Conservation (phyloP, 108 stramenopile species). For the Pseudonitzschia multiseries region DNA sequence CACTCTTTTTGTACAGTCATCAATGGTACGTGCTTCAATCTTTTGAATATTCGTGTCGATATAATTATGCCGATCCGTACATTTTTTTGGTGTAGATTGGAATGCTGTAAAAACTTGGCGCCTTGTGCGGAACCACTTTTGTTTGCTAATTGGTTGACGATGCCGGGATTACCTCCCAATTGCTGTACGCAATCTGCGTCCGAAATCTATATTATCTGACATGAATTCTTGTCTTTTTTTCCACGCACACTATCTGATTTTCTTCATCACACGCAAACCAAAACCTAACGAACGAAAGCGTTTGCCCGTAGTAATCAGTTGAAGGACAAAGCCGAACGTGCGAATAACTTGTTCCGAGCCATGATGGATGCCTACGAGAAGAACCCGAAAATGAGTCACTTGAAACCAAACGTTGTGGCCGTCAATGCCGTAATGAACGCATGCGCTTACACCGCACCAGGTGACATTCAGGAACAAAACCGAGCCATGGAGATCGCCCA, state of each 20-base stretch:
- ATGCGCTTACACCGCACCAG: conserved; percentile 61
- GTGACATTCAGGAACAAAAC: conserved; percentile 51
- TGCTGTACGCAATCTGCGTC: not conserved
- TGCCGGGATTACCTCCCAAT: not conserved
- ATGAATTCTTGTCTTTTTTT: not conserved
- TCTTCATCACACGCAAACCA: not conserved
- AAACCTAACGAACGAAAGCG: conserved; percentile 24
- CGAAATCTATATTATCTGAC: not conserved
- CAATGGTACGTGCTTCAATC: conserved; percentile 43
- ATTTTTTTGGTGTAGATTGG: too few species aligned
- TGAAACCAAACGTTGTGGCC: conserved; percentile 60
- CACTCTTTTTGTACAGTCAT: conserved; percentile 67
- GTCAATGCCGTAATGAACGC: conserved; percentile 83
- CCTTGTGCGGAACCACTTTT: too few species aligned
- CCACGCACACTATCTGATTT: not conserved
- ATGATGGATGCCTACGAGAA: conserved; percentile 59
- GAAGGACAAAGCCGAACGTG: conserved; percentile 62
- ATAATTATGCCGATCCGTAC: too few species aligned
- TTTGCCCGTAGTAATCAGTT: conserved; percentile 53
- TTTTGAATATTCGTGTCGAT: not conserved
- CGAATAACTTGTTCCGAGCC: conserved; percentile 51
- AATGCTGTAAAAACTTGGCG: too few species aligned
- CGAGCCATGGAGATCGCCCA: conserved; percentile 71
- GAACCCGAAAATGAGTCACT: conserved; percentile 12
- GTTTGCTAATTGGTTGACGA: not conserved